Evolutionary conservation across 331 rosid species (phyloP), one percentile per base, ranked within the genome.

Genomic region (Ulmus americana): DNA sequence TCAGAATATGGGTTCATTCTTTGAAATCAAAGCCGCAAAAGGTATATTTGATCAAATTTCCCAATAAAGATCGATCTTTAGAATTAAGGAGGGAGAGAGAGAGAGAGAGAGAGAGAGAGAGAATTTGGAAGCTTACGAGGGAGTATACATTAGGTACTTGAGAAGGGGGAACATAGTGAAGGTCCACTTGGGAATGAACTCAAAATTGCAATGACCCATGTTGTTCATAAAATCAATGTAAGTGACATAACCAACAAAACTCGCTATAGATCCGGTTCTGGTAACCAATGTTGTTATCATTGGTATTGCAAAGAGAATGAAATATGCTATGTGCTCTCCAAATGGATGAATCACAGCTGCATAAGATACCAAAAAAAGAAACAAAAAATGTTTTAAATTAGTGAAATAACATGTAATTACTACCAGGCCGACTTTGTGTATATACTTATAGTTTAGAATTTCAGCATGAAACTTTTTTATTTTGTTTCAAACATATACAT

Each of bases 291-390:
- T 73, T 12, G 90, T 72, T 2, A 58, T 11, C 35, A 78, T 0
- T 12, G 97, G 97, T 28, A 88, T 79, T 0, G 88, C 71, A 28
- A 90, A 90, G 18, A 88, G 74, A 43, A 40, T 0, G 74, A 75
- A 90, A 63, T 90, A 85, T 2, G 83, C 75, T 61, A 90, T 59
- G 76, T 83, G 97, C 62, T 90, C 95, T 2, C 87, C 97, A 80
- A 90, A 90, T 53, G 97, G 97, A 65, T 91, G 97, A 44, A 76
- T 80, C 40, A 88, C 97, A 67, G 97, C 97, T 88, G 91, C 79
- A 6, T 63, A 55, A 59, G 10, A 2, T 44, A 46, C 5, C n/a
- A 18, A 18, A 39, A 14, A 10, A 1, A 64, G 39, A 15, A 0
- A 44, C 8, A 48, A 47, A 1, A 8, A 4, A 10, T 12, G n/a